Evolutionary conservation across 2,329 filamentous ascomycete species (phyloP), one percentile per base, ranked within the genome.

Genomic region (Paecilomyces sp.): DNA sequence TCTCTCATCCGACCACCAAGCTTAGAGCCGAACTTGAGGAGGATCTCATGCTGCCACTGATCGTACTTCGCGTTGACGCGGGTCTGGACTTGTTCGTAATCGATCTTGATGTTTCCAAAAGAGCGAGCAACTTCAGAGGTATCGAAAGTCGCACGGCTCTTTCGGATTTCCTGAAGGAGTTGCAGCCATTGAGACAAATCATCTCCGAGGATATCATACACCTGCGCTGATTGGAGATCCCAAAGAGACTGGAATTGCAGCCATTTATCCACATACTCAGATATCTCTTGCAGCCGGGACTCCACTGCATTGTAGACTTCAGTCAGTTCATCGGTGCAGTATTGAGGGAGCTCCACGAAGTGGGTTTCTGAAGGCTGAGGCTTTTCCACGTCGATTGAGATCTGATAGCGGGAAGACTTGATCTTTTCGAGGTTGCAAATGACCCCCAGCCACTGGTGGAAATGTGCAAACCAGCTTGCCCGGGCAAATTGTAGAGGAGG

Each of bases 1-100:
- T 99, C 94, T 55, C 91, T 85, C 87, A 97, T 95, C 56, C 92
- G 90, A 63, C 86, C 89, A 54, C 92, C 91, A 54, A 99, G 88
- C 59, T 94, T 91, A 59, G 85, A 84, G 41, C 92, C 94, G 75
- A 99, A 99, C 72, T 96, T 96, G 67, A 90, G 85, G 41, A 97
- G 81, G 58, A 99, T 96, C 65, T 99, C 94, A 68, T 97, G 91
- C 74, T 99, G 94, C 94, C 95, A 99, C 74, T 97, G 93, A 71
- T 99, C 95, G 72, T 99, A 99, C 74, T 97, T 99, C 68, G 92
- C 91, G 69, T 97, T 99, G 74, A 99, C 94, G 76, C 96, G 97
- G 60, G 93, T 91, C 75, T 99, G 95, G 0, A 99, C 94, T 75
- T 99, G 95, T 68, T 97, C 94, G 70, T 99, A 99, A 73, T 99